These are phyloP conservation scores for Euptelea pleiosperma DNA, from an alignment of 164 flowering plant species.

Conservation along the genomic window DNA sequence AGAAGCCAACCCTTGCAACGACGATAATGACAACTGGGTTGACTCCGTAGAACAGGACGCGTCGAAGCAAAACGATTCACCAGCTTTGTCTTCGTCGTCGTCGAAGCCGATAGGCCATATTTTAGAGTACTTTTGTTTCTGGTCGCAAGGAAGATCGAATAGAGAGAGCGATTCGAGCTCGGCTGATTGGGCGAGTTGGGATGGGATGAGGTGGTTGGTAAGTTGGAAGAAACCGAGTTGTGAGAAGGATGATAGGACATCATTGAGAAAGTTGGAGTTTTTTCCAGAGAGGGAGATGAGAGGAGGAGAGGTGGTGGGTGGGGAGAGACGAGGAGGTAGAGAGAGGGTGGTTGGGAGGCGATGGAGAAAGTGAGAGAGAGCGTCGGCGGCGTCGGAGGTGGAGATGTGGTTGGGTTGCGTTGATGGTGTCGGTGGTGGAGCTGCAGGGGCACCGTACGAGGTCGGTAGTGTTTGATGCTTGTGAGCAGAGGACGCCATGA, in stretches of 20 bases:
- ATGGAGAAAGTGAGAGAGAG: slow-evolving; percentile 51
- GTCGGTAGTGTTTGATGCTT: slow-evolving; percentile 21
- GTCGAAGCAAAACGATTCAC: slow-evolving; percentile 58
- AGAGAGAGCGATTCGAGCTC: slow-evolving; percentile 49
- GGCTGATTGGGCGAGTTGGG: slow-evolving; percentile 58
- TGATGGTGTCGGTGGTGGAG: slow-evolving; percentile 90
- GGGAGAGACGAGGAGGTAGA: slow-evolving; percentile 45
- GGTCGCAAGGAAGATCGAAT: slow-evolving; percentile 39
- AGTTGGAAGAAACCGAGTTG: slow-evolving; percentile 66
- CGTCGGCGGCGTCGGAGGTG: slow-evolving; percentile 37
- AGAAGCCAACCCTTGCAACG: slow-evolving; percentile 41
- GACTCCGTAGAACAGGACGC: slow-evolving; percentile 24
- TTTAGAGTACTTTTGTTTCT: slow-evolving; percentile 33
- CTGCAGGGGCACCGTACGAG: slow-evolving; percentile 37
- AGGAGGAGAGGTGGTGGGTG: slow-evolving; percentile 32
- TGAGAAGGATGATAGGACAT: slow-evolving; percentile 24
- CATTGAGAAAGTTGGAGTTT: slow-evolving; percentile 10
- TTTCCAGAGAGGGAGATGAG: slow-evolving; percentile 32
- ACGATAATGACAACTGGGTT: slow-evolving; percentile 26
- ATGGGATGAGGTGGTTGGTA: slow-evolving; percentile 38
- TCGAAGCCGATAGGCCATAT: slow-evolving; percentile 68
- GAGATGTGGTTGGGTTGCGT: slow-evolving; percentile 28
- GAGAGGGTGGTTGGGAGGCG: slow-evolving; percentile 70
- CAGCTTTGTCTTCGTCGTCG: slow-evolving; percentile 22
- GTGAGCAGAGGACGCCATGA: slow-evolving; percentile 43